Conservation (phyloP, 2,329 filamentous ascomycete genomes). For the Trichoderma sp. region DNA sequence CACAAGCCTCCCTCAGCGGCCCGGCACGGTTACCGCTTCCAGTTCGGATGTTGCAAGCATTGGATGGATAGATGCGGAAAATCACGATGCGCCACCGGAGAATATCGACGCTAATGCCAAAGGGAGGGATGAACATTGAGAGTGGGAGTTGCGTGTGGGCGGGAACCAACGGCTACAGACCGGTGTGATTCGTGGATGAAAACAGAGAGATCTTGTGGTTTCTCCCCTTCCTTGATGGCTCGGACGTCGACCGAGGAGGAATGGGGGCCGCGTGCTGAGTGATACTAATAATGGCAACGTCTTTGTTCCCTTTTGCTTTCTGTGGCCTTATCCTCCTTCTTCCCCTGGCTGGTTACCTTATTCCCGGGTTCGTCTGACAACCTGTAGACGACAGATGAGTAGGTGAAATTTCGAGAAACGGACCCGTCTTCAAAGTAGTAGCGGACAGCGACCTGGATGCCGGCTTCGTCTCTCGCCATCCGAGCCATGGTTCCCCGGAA, state of each 20-base stretch:
- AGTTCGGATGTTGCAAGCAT: slow-evolving; percentile 7
- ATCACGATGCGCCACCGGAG: slow-evolving; percentile 15
- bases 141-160: not conserved
- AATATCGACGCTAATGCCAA: slow-evolving; percentile 24
- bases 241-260: slow-evolving; percentile 29
- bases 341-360: slow-evolving; percentile 3
- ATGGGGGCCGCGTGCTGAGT: slow-evolving; percentile 5
- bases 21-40: not conserved
- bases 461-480: not conserved
- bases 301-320: not conserved
- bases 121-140: not conserved
- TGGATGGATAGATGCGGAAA: not conserved
- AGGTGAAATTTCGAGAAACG: too few species aligned
- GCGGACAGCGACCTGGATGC: not conserved
- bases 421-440: not conserved
- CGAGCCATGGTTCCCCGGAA: slow-evolving; percentile 6
- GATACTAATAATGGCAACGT: slow-evolving; percentile 19
- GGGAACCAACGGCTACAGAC: slow-evolving; percentile 17
- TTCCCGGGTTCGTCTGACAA: not conserved
- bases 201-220: slow-evolving; percentile 5
- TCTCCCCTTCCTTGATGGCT: not conserved
- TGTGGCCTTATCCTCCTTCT: not conserved
- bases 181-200: slow-evolving; percentile 24
- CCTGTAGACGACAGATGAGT: not conserved
- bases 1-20: too few species aligned